Evolutionary conservation across 2,329 filamentous ascomycete species (phyloP).

Genomic region (Fusarium verticillioides): DNA sequence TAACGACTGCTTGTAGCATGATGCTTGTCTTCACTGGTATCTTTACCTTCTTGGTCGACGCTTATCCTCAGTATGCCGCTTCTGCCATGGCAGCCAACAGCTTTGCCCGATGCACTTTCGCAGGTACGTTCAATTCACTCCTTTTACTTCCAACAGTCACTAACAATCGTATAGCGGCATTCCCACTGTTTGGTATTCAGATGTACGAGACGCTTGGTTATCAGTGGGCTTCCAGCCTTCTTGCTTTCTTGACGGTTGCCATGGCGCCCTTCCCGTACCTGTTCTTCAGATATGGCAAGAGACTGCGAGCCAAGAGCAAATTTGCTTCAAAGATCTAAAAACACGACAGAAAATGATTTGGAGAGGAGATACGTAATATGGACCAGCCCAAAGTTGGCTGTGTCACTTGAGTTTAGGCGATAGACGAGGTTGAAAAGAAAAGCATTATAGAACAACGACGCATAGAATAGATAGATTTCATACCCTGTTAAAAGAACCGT

Average conservation of each 20-base stretch:
- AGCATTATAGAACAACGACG: neutral
- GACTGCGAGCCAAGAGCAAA: constrained; percentile 26
- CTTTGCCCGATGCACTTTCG: constrained; percentile 33
- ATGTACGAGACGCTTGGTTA: constrained; percentile 38
- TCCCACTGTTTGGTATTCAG: constrained; percentile 24
- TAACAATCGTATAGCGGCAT: constrained; percentile 8
- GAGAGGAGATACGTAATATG: neutral
- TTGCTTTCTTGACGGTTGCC: constrained; percentile 30
- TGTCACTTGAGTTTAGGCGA: too few species aligned
- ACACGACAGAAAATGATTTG: accelerated
- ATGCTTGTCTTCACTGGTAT: constrained; percentile 26
- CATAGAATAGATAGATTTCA: neutral
- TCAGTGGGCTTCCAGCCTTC: constrained; percentile 33
- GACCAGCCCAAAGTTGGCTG: accelerated
- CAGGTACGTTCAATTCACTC: neutral
- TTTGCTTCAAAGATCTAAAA: constrained; percentile 16
- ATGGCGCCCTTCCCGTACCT: constrained; percentile 38
- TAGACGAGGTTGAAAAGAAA: accelerated
- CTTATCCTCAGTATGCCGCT: constrained; percentile 34
- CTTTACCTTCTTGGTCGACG: constrained; percentile 38
- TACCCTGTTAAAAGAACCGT: neutral
- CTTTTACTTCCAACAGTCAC: accelerated
- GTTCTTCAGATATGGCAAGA: constrained; percentile 37
- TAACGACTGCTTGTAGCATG: neutral
- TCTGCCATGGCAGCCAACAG: constrained; percentile 39